phyloP scores from a whole-genome alignment of 257 asterid genomes.

The Verbascum thapsus region DNA sequence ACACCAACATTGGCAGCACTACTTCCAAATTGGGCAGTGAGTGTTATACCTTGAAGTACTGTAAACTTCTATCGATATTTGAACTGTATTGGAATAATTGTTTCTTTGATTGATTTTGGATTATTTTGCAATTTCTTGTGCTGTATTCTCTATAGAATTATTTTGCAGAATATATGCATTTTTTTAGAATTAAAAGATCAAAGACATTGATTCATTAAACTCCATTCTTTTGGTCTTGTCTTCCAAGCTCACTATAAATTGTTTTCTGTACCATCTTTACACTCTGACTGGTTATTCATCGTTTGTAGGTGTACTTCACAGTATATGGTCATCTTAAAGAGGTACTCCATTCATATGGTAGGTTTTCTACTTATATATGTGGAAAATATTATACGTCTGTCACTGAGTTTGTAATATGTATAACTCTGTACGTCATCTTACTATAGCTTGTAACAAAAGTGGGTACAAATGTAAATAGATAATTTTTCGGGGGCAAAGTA shows the following conservation, averaged over 20 bases:
- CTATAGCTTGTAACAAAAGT: conserved; percentile 8
- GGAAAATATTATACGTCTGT: conserved; percentile 2
- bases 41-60: conserved; percentile 37
- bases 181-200: neutral
- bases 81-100: no score
- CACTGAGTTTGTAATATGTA: conserved; percentile 3
- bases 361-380: conserved; percentile 22
- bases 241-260: neutral
- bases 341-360: conserved; percentile 69
- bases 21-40: conserved; percentile 99
- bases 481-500: neutral
- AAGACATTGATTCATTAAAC: neutral
- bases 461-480: conserved; percentile 15
- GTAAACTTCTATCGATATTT: conserved; percentile 4
- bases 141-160: conserved; percentile 13
- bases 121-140: neutral
- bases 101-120: conserved; percentile 2
- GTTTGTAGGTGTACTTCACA: conserved; percentile 84
- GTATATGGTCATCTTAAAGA: conserved; percentile 91
- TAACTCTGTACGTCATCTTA: conserved; percentile 1
- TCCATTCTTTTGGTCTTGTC: neutral
- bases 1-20: conserved; percentile 90
- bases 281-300: conserved; percentile 31
- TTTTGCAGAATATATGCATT: no score
- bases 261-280: neutral